Conservation (phyloP, 768 basidiomycete species). For the Russula olivacea region DNA sequence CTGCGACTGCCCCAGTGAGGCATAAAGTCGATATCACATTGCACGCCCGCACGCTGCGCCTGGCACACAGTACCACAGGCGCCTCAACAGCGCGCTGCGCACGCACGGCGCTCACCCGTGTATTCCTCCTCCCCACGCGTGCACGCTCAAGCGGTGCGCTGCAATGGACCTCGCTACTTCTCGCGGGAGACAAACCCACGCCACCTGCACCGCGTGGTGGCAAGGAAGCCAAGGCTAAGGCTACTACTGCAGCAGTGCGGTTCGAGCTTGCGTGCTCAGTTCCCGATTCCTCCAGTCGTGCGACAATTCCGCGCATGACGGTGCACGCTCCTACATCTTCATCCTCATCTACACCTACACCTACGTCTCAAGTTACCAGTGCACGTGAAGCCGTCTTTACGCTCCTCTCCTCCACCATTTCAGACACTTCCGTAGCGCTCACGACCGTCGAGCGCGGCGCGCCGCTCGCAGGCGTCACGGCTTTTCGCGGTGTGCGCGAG, state of each 20-base stretch:
- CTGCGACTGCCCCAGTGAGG: slow-evolving; percentile 66
- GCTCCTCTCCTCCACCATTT: slow-evolving; percentile 3
- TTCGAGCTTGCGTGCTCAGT: slow-evolving; percentile 23
- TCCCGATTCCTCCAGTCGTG: slow-evolving; percentile 27
- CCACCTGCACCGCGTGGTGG: slow-evolving; percentile 26
- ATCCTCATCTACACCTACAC: slow-evolving; percentile 33
- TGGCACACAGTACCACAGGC: slow-evolving; percentile 47
- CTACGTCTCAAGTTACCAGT: slow-evolving; percentile 25
- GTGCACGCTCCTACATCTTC: slow-evolving; percentile 34
- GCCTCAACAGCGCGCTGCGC: slow-evolving; percentile 47
- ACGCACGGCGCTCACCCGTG: slow-evolving; percentile 44
- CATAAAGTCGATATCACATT: slow-evolving; percentile 69
- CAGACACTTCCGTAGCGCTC: not conserved
- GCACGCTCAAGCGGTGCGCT: slow-evolving; percentile 52
- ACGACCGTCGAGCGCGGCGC: slow-evolving; percentile 13
- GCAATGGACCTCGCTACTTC: slow-evolving; percentile 66
- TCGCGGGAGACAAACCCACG: slow-evolving; percentile 47
- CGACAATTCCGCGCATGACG: slow-evolving; percentile 34
- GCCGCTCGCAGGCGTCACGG: slow-evolving; percentile 58
- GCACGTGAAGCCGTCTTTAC: slow-evolving; percentile 9
- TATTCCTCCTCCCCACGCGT: slow-evolving; percentile 69
- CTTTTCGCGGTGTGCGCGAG: slow-evolving; percentile 63
- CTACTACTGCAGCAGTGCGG: slow-evolving; percentile 5
- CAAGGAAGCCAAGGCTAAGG: slow-evolving; percentile 27
- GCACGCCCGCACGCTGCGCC: slow-evolving; percentile 43